phyloP scores from a whole-genome alignment of 192 early-diverging fungal species.

The Coemansia sp. region DNA sequence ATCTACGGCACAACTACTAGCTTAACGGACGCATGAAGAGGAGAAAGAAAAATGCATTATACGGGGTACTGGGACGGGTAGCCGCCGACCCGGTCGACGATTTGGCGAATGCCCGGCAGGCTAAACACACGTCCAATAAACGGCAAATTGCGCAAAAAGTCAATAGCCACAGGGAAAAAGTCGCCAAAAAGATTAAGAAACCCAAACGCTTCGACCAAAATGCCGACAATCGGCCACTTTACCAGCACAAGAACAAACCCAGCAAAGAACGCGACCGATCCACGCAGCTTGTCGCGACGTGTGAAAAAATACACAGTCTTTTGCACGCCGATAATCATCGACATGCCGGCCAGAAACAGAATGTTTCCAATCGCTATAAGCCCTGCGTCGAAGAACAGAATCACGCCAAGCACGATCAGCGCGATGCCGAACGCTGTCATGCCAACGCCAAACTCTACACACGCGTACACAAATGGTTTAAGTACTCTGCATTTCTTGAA shows the following conservation, averaged over 20 bases:
- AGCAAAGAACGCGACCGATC: constrained; percentile 84
- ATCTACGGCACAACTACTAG: not conserved
- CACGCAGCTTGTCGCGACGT: constrained; percentile 80
- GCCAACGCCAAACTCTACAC: constrained; percentile 85
- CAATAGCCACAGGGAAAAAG: constrained; percentile 92
- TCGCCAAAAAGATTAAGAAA: constrained; percentile 99
- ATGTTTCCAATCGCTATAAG: constrained; percentile 96
- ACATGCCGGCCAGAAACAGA: constrained; percentile 85
- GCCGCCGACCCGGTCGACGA: constrained; percentile 52
- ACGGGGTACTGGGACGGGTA: constrained; percentile 50
- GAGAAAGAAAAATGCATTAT: constrained; percentile 2
- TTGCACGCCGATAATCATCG: constrained; percentile 82
- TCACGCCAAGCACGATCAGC: constrained; percentile 90
- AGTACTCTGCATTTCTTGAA: not conserved
- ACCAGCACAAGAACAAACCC: constrained; percentile 88
- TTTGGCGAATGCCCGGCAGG: constrained; percentile 79
- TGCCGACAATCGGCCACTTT: constrained; percentile 88
- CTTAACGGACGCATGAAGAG: not conserved
- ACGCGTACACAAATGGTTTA: constrained; percentile 13
- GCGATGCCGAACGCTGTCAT: constrained; percentile 89
- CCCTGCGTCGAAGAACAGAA: constrained; percentile 94
- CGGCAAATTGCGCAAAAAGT: constrained; percentile 85
- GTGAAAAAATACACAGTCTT: constrained; percentile 83
- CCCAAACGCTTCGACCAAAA: constrained; percentile 87
- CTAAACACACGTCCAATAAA: constrained; percentile 85